These are phyloP conservation scores for Apiotrichum laibachii DNA, from an alignment of 1,284 basidiomycete genomes.

Conservation along the genomic window DNA sequence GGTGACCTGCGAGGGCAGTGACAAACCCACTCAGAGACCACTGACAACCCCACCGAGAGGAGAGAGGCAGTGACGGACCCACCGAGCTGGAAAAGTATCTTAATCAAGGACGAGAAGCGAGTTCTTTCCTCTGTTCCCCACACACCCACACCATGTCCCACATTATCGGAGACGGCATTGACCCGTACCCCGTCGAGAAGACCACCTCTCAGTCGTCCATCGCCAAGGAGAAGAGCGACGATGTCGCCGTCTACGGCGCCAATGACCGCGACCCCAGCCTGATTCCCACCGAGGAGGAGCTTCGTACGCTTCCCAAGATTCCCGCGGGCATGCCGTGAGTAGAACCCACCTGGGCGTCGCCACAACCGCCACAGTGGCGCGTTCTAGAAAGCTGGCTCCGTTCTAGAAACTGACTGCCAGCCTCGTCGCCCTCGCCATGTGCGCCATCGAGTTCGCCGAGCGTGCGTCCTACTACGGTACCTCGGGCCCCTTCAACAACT, in stretches of 20 bases:
- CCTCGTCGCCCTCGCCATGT: constrained; percentile 37
- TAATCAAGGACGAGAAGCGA: no score
- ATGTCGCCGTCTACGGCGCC: background rate
- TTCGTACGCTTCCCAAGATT: constrained; percentile 60
- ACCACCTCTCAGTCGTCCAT: no score
- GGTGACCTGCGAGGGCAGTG: no score
- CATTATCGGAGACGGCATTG: no score
- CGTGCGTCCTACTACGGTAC: constrained; percentile 27
- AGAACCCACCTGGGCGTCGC: background rate
- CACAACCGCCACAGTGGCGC: background rate
- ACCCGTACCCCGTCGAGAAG: background rate
- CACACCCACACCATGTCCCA: no score
- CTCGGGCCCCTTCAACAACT: constrained; percentile 20
- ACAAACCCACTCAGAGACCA: no score
- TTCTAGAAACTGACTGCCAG: background rate
- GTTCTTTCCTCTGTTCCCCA: no score
- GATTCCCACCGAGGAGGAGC: constrained; percentile 66
- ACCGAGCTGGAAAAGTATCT: no score
- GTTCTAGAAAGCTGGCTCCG: no score
- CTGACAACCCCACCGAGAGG: no score
- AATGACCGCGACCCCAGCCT: background rate
- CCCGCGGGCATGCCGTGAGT: constrained; percentile 28
- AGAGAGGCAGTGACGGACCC: no score
- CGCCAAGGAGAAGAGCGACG: background rate
- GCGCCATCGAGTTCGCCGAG: constrained; percentile 47